phyloP scores from a whole-genome alignment of 2,329 filamentous ascomycete species.

The Plenodomus lindquistii region DNA sequence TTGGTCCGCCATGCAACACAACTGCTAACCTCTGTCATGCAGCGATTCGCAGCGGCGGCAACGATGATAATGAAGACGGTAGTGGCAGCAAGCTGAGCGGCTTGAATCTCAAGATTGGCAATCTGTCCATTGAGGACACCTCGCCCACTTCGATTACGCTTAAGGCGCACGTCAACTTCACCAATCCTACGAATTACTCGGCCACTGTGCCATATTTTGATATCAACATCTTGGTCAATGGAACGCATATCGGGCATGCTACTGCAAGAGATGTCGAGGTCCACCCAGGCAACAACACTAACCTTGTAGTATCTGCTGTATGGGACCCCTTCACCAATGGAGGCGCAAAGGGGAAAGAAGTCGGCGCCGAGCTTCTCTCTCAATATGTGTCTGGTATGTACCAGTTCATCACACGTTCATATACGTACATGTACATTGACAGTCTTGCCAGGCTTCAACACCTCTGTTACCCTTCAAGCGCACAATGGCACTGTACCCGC shows the following conservation, averaged over 20 bases:
- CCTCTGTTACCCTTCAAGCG: conserved; percentile 72
- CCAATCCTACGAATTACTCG: conserved; percentile 87
- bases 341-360: conserved; percentile 62
- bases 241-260: conserved; percentile 74
- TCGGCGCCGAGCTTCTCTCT: conserved; percentile 76
- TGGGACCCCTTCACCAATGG: conserved; percentile 73
- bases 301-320: conserved; percentile 66
- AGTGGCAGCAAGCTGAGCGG: conserved; percentile 53
- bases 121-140: conserved; percentile 73
- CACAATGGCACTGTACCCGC: conserved; percentile 74
- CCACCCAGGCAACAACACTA: conserved; percentile 70
- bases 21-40: conserved; percentile 37
- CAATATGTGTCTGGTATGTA: conserved; percentile 77
- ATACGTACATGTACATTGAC: conserved; percentile 16
- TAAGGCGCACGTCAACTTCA: conserved; percentile 75
- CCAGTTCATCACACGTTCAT: background rate
- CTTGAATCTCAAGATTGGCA: conserved; percentile 67
- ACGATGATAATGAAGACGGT: conserved; percentile 44
- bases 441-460: conserved; percentile 67
- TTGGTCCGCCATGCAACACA: conserved; percentile 10
- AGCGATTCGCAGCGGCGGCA: conserved; percentile 44
- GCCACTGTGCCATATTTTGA: conserved; percentile 80
- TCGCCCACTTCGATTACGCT: conserved; percentile 71
- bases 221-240: conserved; percentile 75
- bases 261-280: conserved; percentile 67